Percentiles rank a stretch among this genome's conserved stretches.
These are phyloP conservation scores for Tricholoma hemisulphureum DNA, from an alignment of 768 basidiomycete species.

Conservation along the genomic window DNA sequence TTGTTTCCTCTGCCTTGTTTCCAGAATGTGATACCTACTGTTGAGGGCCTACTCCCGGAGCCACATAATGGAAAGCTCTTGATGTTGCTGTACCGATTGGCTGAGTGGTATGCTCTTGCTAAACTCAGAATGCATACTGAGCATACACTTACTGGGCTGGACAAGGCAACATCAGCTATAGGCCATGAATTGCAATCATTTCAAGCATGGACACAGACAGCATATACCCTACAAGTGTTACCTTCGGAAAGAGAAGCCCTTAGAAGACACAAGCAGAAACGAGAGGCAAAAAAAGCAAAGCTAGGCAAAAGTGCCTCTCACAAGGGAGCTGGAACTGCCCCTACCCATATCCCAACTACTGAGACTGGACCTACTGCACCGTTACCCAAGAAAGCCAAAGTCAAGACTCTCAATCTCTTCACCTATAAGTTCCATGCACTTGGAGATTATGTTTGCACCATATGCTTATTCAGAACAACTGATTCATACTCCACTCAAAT, in stretches of 20 bases:
- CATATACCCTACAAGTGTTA: too few species aligned
- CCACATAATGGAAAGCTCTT: not conserved
- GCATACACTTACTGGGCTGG: too few species aligned
- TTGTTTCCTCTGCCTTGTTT: not conserved
- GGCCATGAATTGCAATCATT: too few species aligned
- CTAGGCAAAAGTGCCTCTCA: too few species aligned
- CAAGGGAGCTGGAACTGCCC: too few species aligned
- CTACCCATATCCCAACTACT: too few species aligned
- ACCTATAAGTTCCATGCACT: conserved; percentile 12
- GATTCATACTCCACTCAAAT: conserved; percentile 6
- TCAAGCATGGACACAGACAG: too few species aligned
- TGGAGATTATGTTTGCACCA: conserved; percentile 9
- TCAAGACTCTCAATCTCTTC: conserved; percentile 8
- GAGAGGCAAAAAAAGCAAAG: too few species aligned
- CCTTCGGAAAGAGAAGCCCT: not conserved
- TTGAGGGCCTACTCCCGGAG: conserved; percentile 29
- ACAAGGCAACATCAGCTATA: too few species aligned
- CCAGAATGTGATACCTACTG: conserved; percentile 32
- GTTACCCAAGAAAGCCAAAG: not conserved
- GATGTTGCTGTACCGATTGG: not conserved
- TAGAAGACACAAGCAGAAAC: too few species aligned
- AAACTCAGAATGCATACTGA: not conserved
- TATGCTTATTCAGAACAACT: conserved; percentile 4
- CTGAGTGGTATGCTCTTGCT: not conserved
- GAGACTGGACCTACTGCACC: too few species aligned